Base-by-base conservation (phyloP, 2,329 filamentous ascomycete species). In the Pyricularia sp. region DNA sequence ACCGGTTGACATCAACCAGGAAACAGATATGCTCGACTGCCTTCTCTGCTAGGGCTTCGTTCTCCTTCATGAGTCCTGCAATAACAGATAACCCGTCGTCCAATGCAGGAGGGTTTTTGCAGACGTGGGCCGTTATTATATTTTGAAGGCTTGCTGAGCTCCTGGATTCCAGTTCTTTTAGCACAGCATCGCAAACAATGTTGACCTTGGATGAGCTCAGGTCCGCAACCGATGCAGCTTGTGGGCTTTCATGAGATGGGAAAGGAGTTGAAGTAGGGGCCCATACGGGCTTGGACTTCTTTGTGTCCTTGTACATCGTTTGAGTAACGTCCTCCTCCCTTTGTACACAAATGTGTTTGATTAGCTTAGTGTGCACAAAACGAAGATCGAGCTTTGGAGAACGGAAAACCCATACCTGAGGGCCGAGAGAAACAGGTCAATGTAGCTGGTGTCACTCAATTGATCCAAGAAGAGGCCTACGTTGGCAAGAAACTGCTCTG, bases 11-110 rank as follows among this genome's bases (percentile, higher is more conserved):
- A 75, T 99, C 94, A 0, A 93, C 91, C 57, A 99, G 82, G 80
- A 99, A 99, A 80, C 92, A 97, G 66, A 99, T 97, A 72, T 99
- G 94, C 73, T 97, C 92, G 26, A 97, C 88, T 0, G 93, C 93
- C 74, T 88, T 88, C 69, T 97, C 93, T 0, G 91, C 91, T 69
- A 93, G 81, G 8, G 53, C 22, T 24, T 64, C 63, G 62, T 89
- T 84, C 69, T 88, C 83, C 3, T 83, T 81, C 79, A 86, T 83
- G 44, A 99, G 78, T 64, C 87, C 83, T 4, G 91, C 88, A 40
- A 97, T 90, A 35, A 97, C 85, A 2, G 78, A 78, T 63, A 99
- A 79, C 2, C 92, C 94, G 67, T 93, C 88, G 66, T 96, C 90
- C 0, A 97, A 83, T 63, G 96, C 93, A 7, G 94, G 92, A 0